A percentile compares a stretch with the other conserved stretches of the same genome.
Conservation (phyloP, 768 basidiomycete genomes). For the Arthromyces matolae region DNA sequence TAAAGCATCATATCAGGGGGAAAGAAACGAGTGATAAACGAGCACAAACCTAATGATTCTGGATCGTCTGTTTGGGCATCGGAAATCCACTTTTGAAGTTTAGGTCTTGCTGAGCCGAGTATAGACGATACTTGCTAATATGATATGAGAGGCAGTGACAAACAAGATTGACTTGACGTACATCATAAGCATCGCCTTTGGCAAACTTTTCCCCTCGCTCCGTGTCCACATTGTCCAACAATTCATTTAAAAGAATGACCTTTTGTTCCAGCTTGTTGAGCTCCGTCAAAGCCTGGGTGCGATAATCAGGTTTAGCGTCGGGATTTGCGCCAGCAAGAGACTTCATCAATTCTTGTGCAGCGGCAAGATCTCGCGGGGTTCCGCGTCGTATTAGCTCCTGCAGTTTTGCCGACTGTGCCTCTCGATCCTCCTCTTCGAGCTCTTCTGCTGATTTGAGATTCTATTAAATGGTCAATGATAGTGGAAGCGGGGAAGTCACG, state of each 20-base stretch:
- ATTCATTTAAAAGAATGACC: slow-evolving; percentile 92
- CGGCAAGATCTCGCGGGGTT: slow-evolving; percentile 90
- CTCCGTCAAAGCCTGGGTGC: slow-evolving; percentile 82
- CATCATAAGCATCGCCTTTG: slow-evolving; percentile 90
- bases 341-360: slow-evolving; percentile 98
- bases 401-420: slow-evolving; percentile 94
- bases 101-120: slow-evolving; percentile 79
- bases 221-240: slow-evolving; percentile 88
- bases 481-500: background rate
- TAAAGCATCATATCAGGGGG: slow-evolving; percentile 4
- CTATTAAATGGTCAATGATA: slow-evolving; percentile 31
- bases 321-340: slow-evolving; percentile 91
- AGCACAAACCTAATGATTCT: slow-evolving; percentile 74
- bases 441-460: slow-evolving; percentile 94
- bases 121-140: slow-evolving; percentile 84
- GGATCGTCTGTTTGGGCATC: slow-evolving; percentile 88
- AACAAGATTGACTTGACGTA: slow-evolving; percentile 33
- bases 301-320: slow-evolving; percentile 91
- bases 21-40: background rate
- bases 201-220: slow-evolving; percentile 74
- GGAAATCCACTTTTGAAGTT: slow-evolving; percentile 96
- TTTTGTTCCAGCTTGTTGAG: slow-evolving; percentile 94
- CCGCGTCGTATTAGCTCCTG: slow-evolving; percentile 96
- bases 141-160: slow-evolving; percentile 6
- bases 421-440: slow-evolving; percentile 91